Conservation (phyloP, 129 eudicot genomes). For the Chrysanthemum seticuspe region DNA sequence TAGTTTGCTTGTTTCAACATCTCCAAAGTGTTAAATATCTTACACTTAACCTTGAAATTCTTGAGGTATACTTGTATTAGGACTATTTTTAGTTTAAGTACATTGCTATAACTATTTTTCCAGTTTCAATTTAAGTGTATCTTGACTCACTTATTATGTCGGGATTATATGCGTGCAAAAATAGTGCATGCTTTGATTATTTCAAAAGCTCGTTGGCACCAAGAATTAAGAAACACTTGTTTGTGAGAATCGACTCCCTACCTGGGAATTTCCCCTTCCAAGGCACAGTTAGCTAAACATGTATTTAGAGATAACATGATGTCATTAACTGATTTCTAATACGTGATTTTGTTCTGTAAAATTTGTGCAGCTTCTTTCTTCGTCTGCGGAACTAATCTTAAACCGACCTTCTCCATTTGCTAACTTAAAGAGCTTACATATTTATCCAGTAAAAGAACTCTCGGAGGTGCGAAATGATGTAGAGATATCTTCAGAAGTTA, state of each 20-base stretch:
- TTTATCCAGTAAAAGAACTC: neutral
- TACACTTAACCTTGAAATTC: conserved; percentile 5
- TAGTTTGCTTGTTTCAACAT: neutral
- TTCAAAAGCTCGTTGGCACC: too few relatives aligned
- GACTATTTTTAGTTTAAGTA: too few relatives aligned
- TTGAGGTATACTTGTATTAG: conserved; percentile 9
- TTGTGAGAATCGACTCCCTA: too few relatives aligned
- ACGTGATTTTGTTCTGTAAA: neutral
- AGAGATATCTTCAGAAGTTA: neutral
- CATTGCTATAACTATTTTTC: too few relatives aligned
- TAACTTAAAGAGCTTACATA: conserved; percentile 14
- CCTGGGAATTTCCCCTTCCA: too few relatives aligned
- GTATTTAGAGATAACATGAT: neutral
- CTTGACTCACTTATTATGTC: neutral
- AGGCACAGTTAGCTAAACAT: neutral
- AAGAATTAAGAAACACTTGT: too few relatives aligned
- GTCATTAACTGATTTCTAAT: neutral
- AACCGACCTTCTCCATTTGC: conserved; percentile 18
- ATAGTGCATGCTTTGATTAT: too few relatives aligned
- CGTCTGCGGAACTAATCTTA: neutral
- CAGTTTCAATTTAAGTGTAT: neutral
- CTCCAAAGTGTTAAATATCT: conserved; percentile 13
- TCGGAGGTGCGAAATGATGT: neutral
- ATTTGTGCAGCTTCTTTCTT: conserved; percentile 2
- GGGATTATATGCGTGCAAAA: too few relatives aligned